Percentiles rank a stretch among this genome's conserved stretches.
These are phyloP conservation scores for Chalciporus sphaerocephalus DNA, from an alignment of 768 basidiomycete genomes.

Conservation along the genomic window DNA sequence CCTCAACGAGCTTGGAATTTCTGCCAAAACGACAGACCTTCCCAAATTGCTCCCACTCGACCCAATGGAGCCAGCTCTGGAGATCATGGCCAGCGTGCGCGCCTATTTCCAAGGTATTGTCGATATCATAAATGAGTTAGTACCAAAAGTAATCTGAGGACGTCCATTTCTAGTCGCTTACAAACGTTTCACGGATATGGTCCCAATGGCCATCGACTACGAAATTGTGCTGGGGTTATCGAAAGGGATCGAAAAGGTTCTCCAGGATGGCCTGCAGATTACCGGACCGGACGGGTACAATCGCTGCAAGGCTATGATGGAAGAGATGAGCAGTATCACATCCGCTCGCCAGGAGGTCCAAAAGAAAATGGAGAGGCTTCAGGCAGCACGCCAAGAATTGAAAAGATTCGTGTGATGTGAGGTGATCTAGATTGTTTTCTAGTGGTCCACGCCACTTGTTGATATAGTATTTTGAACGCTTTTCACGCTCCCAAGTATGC, in stretches of 20 bases:
- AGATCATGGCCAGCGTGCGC: conserved; percentile 67
- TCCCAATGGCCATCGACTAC: conserved; percentile 41
- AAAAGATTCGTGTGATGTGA: conserved; percentile 13
- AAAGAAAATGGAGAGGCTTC: conserved; percentile 50
- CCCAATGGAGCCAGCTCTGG: conserved; percentile 49
- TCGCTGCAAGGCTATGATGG: conserved; percentile 49
- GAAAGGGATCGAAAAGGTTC: conserved; percentile 39
- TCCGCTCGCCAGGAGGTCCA: conserved; percentile 43
- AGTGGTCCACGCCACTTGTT: background rate
- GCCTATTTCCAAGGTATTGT: conserved; percentile 71
- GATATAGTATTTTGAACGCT: background rate
- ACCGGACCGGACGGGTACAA: conserved; percentile 42
- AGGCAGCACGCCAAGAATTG: conserved; percentile 42
- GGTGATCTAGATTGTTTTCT: background rate
- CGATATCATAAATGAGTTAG: background rate
- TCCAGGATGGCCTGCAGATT: conserved; percentile 50
- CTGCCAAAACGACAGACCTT: conserved; percentile 40
- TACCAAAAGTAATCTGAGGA: background rate
- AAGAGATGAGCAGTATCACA: conserved; percentile 45
- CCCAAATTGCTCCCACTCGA: conserved; percentile 49
- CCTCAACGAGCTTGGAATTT: conserved; percentile 25
- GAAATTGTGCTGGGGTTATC: conserved; percentile 44
- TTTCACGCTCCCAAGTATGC: too few relatives aligned
- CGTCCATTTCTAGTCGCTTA: conserved; percentile 37
- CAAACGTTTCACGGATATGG: conserved; percentile 42